Conservation (phyloP, 768 basidiomycete genomes). For the Boletales sp. region DNA sequence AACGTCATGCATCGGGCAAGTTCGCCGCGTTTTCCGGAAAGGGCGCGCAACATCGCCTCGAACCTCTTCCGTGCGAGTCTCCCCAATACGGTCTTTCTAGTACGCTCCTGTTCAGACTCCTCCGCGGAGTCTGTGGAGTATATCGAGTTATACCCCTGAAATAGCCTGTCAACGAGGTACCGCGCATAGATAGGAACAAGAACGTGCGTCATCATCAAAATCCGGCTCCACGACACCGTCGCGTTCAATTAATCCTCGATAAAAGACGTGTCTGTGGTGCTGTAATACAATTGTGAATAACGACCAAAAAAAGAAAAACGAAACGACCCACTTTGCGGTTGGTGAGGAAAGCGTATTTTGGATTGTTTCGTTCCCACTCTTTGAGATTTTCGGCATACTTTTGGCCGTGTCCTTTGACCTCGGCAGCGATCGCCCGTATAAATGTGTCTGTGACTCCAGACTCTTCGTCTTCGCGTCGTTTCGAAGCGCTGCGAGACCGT, state of each 20-base stretch:
- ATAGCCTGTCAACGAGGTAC: constrained; percentile 6
- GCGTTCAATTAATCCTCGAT: constrained; percentile 63
- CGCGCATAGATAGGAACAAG: neutral
- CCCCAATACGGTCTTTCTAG: constrained; percentile 73
- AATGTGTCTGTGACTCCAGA: constrained; percentile 75
- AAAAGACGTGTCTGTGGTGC: constrained; percentile 72
- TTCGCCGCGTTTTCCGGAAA: constrained; percentile 85
- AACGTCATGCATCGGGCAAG: constrained; percentile 97
- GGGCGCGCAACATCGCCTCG: constrained; percentile 83
- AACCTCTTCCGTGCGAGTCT: constrained; percentile 79
- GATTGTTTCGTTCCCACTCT: constrained; percentile 75
- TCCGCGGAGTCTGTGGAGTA: constrained; percentile 94
- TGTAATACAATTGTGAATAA: constrained; percentile 25
- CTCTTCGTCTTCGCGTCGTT: constrained; percentile 47
- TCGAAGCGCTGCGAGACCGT: constrained; percentile 31
- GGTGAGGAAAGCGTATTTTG: constrained; percentile 78
- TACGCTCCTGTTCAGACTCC: constrained; percentile 85
- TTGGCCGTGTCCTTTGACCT: constrained; percentile 76
- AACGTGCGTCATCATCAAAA: constrained; percentile 74
- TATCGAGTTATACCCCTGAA: constrained; percentile 79
- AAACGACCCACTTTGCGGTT: constrained; percentile 42
- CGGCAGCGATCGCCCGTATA: constrained; percentile 80
- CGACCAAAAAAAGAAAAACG: neutral
- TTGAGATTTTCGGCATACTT: constrained; percentile 73
- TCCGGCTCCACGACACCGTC: constrained; percentile 54